Conservation (phyloP, 345 rosid species). For the Corchorus olitorius region DNA sequence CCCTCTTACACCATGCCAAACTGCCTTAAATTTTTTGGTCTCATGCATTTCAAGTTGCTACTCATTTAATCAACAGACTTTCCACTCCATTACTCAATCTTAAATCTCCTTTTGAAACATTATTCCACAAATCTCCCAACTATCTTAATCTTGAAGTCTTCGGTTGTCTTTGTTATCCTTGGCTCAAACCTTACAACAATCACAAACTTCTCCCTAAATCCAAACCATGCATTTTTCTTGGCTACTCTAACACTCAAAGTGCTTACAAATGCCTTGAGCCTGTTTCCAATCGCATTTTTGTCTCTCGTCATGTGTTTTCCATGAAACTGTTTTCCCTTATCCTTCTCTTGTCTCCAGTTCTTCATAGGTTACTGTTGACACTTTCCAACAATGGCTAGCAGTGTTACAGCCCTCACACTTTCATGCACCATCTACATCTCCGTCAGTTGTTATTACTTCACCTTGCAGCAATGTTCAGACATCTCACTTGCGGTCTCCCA, state of each 20-base stretch:
- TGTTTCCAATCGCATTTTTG: not conserved
- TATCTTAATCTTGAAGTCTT: not conserved
- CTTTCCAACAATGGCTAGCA: no score
- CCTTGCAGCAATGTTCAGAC: no score
- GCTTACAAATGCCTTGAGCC: not conserved
- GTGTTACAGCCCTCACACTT: no score
- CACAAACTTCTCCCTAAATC: not conserved
- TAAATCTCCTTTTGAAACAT: not conserved
- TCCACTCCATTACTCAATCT: not conserved
- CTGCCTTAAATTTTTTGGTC: not conserved
- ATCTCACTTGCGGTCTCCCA: no score
- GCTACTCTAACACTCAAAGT: not conserved
- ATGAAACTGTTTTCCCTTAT: no score
- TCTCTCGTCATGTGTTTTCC: not conserved
- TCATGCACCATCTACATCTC: no score
- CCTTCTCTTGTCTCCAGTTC: no score
- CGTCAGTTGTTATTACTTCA: no score
- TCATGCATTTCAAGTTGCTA: not conserved
- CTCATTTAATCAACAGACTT: not conserved
- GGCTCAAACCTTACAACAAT: not conserved
- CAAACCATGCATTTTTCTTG: not conserved
- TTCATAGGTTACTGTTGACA: not conserved
- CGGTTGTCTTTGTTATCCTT: not conserved
- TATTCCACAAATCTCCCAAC: not conserved
- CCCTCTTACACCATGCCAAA: not conserved